Conservation (phyloP, 208 protist species). For the Wallacemonas sp. region DNA sequence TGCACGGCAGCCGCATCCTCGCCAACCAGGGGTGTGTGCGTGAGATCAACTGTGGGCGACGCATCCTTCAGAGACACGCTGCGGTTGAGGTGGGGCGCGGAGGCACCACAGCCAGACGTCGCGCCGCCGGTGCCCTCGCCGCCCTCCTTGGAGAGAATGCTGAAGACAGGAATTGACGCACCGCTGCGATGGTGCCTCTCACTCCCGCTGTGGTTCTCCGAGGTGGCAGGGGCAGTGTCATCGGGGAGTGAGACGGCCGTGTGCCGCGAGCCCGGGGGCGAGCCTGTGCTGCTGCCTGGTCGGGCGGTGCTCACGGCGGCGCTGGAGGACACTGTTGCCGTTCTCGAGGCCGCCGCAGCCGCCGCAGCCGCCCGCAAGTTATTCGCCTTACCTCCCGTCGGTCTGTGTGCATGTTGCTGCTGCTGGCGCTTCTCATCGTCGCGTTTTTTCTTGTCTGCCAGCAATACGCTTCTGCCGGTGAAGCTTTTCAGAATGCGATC, state of each 20-base stretch:
- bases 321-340: not conserved
- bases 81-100: not conserved
- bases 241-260: conserved; percentile 22
- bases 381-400: too few species aligned
- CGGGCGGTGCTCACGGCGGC: not conserved
- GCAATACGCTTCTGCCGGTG: conserved; percentile 57
- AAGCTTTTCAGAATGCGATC: conserved; percentile 47
- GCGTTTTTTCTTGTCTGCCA: conserved; percentile 43
- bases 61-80: conserved; percentile 14
- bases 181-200: not conserved
- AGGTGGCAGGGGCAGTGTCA: conserved; percentile 19
- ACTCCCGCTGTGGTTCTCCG: conserved; percentile 5
- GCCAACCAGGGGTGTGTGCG: not conserved
- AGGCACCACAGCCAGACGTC: not conserved
- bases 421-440: conserved; percentile 22
- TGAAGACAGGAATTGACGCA: conserved; percentile 36
- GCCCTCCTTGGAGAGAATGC: conserved; percentile 45
- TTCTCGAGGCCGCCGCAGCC: not conserved
- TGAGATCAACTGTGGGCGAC: not conserved
- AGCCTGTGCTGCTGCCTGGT: not conserved
- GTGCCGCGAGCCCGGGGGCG: conserved; percentile 13
- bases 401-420: too few species aligned
- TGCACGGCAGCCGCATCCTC: not conserved
- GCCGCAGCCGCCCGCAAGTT: not conserved
- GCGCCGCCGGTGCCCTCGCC: conserved; percentile 9